These are phyloP conservation scores for Mycosphaerelloides madeirae DNA, from an alignment of 2,329 filamentous ascomycete species.

Conservation along the genomic window DNA sequence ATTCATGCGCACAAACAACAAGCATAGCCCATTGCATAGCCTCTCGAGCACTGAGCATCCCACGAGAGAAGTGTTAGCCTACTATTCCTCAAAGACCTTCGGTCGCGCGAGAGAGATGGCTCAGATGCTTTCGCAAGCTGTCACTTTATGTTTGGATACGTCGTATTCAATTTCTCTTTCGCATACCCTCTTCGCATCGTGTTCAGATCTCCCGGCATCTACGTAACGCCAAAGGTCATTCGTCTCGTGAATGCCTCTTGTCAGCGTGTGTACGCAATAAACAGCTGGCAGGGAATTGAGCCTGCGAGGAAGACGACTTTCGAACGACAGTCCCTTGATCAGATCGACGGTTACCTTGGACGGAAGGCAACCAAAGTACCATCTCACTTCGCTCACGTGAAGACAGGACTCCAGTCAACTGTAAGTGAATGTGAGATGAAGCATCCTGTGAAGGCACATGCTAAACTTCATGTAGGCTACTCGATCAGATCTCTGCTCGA, in stretches of 20 bases:
- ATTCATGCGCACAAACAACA: slow-evolving; percentile 2
- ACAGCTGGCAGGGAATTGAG: no score
- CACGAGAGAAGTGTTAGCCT: neutral
- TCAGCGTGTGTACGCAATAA: neutral
- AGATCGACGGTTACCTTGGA: neutral
- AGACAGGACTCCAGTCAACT: no score
- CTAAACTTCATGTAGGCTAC: no score
- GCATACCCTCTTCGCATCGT: neutral
- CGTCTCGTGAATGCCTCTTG: neutral
- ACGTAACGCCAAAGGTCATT: neutral
- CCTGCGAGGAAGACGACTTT: neutral
- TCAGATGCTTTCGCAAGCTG: slow-evolving; percentile 1
- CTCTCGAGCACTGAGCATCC: neutral
- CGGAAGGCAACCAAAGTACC: neutral
- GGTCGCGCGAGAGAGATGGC: neutral
- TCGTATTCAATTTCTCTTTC: neutral
- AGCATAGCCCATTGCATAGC: slow-evolving; percentile 2
- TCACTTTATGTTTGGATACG: slow-evolving; percentile 2
- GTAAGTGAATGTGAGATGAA: no score
- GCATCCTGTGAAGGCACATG: no score
- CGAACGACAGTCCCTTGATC: neutral
- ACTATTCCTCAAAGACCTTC: neutral
- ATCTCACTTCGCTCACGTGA: no score
- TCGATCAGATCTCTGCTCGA: no score
- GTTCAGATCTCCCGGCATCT: neutral